These are phyloP conservation scores for Cyclotella baltica DNA, from an alignment of 108 stramenopile species.

Conservation along the genomic window DNA sequence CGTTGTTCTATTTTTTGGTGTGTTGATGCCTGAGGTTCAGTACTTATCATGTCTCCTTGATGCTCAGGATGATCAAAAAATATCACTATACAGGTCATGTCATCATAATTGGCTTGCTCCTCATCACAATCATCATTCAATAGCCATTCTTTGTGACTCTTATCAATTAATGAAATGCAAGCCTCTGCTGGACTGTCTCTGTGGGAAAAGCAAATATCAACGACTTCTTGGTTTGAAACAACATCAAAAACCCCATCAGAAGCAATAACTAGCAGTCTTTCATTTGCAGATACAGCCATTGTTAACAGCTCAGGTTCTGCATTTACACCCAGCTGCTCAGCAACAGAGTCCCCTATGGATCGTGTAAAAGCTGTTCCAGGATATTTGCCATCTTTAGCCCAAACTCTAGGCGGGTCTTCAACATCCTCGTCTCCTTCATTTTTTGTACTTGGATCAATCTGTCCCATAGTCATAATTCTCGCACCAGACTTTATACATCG, in stretches of 20 bases:
- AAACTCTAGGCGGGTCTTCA: conserved; percentile 4
- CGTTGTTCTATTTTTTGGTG: background rate
- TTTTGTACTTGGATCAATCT: background rate
- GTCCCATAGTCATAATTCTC: background rate
- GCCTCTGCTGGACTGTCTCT: background rate
- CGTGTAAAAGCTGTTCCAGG: conserved; percentile 1
- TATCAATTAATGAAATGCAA: background rate
- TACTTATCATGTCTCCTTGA: background rate
- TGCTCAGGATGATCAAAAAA: conserved; percentile 1
- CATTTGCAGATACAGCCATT: background rate
- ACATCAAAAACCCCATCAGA: background rate
- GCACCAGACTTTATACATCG: background rate
- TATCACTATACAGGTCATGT: background rate
- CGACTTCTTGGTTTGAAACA: conserved; percentile 4
- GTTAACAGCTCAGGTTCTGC: background rate
- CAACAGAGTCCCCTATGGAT: background rate
- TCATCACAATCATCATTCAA: conserved; percentile 8
- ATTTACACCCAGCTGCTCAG: background rate
- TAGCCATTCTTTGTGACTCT: conserved; percentile 3
- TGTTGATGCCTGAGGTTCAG: background rate
- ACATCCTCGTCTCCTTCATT: background rate
- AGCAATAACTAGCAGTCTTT: background rate
- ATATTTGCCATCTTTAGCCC: background rate
- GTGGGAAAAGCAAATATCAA: background rate
- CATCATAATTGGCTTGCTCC: conserved; percentile 3